A percentile compares a stretch with the other conserved stretches of the same genome.
These are phyloP conservation scores for Trametes versicolor DNA, from an alignment of 1,284 basidiomycete species.

Conservation along the genomic window DNA sequence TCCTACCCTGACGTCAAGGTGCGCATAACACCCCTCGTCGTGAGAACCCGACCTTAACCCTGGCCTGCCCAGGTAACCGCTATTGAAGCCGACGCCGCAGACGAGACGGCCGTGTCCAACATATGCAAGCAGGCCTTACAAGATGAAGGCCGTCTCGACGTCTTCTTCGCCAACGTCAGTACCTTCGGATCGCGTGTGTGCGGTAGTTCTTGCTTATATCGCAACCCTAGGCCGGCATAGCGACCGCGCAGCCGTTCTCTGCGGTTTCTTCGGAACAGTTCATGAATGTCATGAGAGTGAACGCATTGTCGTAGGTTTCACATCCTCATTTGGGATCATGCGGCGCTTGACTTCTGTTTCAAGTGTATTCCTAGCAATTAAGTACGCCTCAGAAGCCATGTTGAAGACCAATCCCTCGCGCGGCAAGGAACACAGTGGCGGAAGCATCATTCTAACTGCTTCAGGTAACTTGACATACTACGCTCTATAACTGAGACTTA, in stretches of 20 bases:
- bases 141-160: slow-evolving; percentile 88
- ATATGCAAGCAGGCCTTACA: slow-evolving; percentile 78
- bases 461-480: slow-evolving; percentile 61
- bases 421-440: slow-evolving; percentile 75
- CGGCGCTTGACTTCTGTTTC: background rate
- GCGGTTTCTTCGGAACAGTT: slow-evolving; percentile 71
- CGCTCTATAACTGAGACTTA: background rate
- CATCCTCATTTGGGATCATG: background rate
- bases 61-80: slow-evolving; percentile 65
- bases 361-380: slow-evolving; percentile 92
- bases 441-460: slow-evolving; percentile 92
- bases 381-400: slow-evolving; percentile 88
- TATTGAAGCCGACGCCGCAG: slow-evolving; percentile 84
- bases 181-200: background rate
- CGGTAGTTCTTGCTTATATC: background rate
- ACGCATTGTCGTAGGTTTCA: slow-evolving; percentile 80
- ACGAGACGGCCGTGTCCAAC: slow-evolving; percentile 74
- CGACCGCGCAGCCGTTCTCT: slow-evolving; percentile 55
- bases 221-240: slow-evolving; percentile 68
- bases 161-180: slow-evolving; percentile 93
- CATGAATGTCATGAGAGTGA: slow-evolving; percentile 83
- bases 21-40: slow-evolving; percentile 23
- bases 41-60: background rate
- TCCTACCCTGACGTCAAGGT: slow-evolving; percentile 86
- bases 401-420: slow-evolving; percentile 65